These are phyloP conservation scores for Trypanosoma avium DNA, from an alignment of 208 protist species.

Conservation along the genomic window DNA sequence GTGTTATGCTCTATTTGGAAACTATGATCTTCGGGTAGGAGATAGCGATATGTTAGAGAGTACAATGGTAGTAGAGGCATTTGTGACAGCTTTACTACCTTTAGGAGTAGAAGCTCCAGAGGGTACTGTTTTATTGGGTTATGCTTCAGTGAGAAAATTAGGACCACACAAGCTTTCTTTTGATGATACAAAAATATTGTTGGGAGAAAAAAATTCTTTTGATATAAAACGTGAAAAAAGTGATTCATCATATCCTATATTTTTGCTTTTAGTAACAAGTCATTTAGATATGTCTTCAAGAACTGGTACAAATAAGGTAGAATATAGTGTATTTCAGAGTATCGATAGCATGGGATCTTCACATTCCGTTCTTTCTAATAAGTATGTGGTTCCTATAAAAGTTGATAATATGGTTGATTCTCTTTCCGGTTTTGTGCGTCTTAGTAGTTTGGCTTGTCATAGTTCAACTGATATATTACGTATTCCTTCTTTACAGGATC, in stretches of 20 bases:
- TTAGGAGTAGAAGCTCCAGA: not conserved
- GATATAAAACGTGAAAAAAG: not conserved
- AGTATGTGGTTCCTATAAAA: conserved; percentile 37
- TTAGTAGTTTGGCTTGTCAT: conserved; percentile 38
- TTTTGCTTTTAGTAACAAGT: conserved; percentile 49
- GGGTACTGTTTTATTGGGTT: conserved; percentile 26
- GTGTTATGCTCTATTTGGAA: conserved; percentile 39
- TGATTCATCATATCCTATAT: conserved; percentile 6
- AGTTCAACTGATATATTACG: not conserved
- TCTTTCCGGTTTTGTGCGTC: conserved; percentile 47
- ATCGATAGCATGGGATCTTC: not conserved
- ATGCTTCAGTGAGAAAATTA: conserved; percentile 39
- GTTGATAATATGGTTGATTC: conserved; percentile 67
- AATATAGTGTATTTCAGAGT: conserved; percentile 41
- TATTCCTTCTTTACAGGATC: not conserved
- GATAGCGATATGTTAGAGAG: conserved; percentile 40
- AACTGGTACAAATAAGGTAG: conserved; percentile 35
- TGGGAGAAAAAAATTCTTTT: conserved; percentile 6
- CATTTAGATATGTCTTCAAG: not conserved
- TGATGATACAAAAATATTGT: conserved; percentile 32
- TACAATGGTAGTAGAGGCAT: conserved; percentile 25
- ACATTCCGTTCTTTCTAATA: not conserved
- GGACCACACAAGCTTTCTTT: conserved; percentile 66
- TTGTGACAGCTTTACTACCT: conserved; percentile 35
- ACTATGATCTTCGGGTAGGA: conserved; percentile 26